These are phyloP conservation scores for Aspergillus bertholletiae DNA, from an alignment of 495 filamentous ascomycete genomes.

Conservation along the genomic window DNA sequence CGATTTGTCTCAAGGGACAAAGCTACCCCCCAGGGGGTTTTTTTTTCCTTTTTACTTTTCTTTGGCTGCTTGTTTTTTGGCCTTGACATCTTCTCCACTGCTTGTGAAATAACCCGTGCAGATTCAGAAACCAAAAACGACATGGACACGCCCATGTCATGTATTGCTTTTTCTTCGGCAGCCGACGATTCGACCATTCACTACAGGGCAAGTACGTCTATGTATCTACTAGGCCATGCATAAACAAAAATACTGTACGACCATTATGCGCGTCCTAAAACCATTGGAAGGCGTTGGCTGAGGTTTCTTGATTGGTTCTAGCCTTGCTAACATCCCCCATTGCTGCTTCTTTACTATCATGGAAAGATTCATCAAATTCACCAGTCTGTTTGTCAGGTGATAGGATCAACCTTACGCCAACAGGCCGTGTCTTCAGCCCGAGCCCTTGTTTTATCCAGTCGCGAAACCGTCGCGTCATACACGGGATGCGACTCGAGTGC, in stretches of 20 bases:
- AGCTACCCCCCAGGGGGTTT: not conserved
- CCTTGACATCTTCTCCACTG: not conserved
- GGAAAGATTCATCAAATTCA: not conserved
- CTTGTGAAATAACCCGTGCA: not conserved
- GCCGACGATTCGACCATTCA: not conserved
- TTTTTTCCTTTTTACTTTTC: not conserved
- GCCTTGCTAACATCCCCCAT: not conserved
- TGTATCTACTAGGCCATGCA: not conserved
- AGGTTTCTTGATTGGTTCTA: not conserved
- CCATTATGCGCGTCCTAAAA: not conserved
- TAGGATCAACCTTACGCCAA: not conserved
- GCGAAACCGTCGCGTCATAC: not conserved
- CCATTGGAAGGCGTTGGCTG: not conserved
- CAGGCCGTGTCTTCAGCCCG: not conserved
- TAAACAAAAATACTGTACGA: not conserved
- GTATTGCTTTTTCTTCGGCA: constrained; percentile 1
- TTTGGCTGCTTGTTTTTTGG: not conserved
- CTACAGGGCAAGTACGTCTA: not conserved
- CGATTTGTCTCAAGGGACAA: not conserved
- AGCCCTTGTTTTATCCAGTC: not conserved
- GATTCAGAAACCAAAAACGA: not conserved
- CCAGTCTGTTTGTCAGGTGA: constrained; percentile 3
- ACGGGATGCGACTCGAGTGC: not conserved
- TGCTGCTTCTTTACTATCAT: not conserved
- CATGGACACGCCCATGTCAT: not conserved